phyloP scores from a whole-genome alignment of 1,139 yeast species.

The Nakaseomyces nivariensis region DNA sequence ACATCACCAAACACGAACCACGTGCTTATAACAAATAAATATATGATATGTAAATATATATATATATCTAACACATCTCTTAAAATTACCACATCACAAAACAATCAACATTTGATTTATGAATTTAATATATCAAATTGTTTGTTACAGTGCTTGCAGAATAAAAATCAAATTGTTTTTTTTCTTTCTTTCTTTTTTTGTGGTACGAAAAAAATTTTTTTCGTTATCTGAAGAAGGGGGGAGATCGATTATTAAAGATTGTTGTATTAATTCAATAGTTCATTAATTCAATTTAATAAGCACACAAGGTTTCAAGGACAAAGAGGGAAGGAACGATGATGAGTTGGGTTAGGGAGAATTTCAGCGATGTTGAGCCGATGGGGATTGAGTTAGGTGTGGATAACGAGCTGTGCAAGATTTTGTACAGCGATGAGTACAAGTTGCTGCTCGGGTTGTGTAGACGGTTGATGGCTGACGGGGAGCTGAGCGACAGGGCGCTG shows the following conservation, averaged over 20 bases:
- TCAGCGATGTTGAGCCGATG: slow-evolving; percentile 9
- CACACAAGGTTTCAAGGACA: no score
- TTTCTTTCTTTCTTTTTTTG: background rate
- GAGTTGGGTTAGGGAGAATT: background rate
- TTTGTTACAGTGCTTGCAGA: no score
- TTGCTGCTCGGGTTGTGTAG: slow-evolving; percentile 51
- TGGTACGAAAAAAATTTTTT: background rate
- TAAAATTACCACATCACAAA: no score
- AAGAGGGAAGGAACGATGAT: background rate
- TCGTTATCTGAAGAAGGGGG: background rate
- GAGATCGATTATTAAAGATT: background rate
- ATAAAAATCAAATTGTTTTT: no score
- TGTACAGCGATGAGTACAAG: slow-evolving; percentile 66
- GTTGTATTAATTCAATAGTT: no score
- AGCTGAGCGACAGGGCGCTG: slow-evolving; percentile 62
- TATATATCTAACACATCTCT: no score
- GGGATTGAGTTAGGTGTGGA: slow-evolving; percentile 32
- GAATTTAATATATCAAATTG: no score
- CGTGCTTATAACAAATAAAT: no score
- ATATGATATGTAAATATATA: no score
- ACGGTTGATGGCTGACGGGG: slow-evolving; percentile 50
- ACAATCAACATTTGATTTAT: no score
- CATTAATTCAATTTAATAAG: no score
- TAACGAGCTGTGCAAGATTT: slow-evolving; percentile 55
- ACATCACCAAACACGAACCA: no score